Conservation (phyloP, 495 filamentous ascomycete genomes). For the Penicillium canescens region DNA sequence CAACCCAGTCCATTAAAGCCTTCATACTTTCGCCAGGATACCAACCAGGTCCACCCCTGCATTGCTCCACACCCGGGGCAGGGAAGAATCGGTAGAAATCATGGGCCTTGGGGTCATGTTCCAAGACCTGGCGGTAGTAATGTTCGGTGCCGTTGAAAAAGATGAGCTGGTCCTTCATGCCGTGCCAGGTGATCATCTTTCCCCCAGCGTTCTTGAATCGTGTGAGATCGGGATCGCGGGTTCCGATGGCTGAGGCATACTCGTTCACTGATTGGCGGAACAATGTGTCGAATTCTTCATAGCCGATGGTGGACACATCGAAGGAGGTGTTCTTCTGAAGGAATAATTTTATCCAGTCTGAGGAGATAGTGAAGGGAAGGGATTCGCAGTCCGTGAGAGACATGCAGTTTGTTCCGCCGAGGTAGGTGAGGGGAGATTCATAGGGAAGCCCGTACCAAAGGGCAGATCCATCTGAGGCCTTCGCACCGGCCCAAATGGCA, state of each 20-base stretch:
- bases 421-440: neutral
- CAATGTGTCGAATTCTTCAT: neutral
- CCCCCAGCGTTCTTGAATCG: constrained; percentile 33
- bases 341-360: constrained; percentile 1
- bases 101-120: constrained; percentile 8
- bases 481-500: constrained; percentile 22
- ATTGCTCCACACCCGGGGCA: constrained; percentile 20
- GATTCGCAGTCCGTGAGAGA: neutral
- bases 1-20: constrained; percentile 17
- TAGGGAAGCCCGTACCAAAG: constrained; percentile 11
- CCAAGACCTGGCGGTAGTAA: constrained; percentile 30
- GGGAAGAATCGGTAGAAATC: constrained; percentile 23
- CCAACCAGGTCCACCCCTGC: constrained; percentile 10
- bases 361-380: neutral
- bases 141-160: constrained; percentile 9
- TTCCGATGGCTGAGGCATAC: constrained; percentile 27
- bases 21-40: constrained; percentile 15
- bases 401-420: neutral
- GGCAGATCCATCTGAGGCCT: constrained; percentile 5
- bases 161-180: constrained; percentile 24
- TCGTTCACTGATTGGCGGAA: constrained; percentile 4
- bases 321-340: neutral
- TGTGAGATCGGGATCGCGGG: constrained; percentile 35
- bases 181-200: constrained; percentile 47
- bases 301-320: neutral